phyloP scores from a whole-genome alignment of 164 flowering plant species.

The grape (Vitis vinifera) region DNA sequence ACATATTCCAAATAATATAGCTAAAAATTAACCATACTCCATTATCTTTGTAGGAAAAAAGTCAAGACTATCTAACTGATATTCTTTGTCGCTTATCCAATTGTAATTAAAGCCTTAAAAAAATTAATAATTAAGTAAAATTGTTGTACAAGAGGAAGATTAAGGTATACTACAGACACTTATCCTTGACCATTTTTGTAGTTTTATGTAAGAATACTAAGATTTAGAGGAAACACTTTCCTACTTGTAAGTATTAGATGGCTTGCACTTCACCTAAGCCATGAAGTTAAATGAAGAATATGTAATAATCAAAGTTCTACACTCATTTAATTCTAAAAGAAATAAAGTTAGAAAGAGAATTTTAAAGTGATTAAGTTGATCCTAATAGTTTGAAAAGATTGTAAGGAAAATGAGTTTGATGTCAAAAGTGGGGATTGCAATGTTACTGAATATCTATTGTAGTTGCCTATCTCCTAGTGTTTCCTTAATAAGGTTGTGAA shows the following conservation, averaged over 20 bases:
- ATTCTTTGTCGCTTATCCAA: conserved; percentile 28
- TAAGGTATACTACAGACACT: too few relatives aligned
- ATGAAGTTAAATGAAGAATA: background rate
- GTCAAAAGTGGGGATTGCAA: conserved; percentile 45
- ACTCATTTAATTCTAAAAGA: too few relatives aligned
- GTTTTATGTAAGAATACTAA: too few relatives aligned
- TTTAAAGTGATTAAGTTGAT: conserved; percentile 8
- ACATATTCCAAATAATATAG: conserved; percentile 33
- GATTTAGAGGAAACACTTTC: too few relatives aligned
- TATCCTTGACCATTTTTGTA: too few relatives aligned
- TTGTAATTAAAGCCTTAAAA: conserved; percentile 31
- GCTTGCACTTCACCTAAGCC: conserved; percentile 24
- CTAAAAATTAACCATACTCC: conserved; percentile 30
- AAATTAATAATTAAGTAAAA: too few relatives aligned
- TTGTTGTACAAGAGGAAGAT: too few relatives aligned
- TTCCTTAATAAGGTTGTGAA: too few relatives aligned
- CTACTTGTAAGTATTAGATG: conserved; percentile 18
- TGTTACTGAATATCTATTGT: conserved; percentile 28
- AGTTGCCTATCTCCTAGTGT: background rate
- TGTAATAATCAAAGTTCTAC: background rate
- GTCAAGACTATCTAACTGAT: conserved; percentile 12
- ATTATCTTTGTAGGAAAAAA: conserved; percentile 26
- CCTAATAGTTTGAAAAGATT: conserved; percentile 26
- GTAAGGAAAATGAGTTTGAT: conserved; percentile 34
- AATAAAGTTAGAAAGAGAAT: background rate